phyloP scores from a whole-genome alignment of 208 protist species.

The Lotmaria passim region DNA sequence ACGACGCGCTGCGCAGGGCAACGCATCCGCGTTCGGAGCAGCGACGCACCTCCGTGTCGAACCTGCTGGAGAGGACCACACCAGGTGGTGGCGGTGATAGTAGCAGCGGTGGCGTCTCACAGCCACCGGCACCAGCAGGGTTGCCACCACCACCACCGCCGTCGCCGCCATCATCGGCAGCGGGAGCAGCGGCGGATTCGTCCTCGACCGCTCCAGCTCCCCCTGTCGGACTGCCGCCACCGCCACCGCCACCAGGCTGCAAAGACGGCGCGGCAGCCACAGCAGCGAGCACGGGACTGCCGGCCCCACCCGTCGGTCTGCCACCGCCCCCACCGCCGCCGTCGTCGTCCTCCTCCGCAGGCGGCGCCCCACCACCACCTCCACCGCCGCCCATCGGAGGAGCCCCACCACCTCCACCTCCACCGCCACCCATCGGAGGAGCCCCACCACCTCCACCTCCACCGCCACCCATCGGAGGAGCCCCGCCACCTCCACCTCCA shows the following conservation, averaged over 20 bases:
- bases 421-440: constrained; percentile 5
- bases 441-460: constrained; percentile 3
- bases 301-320: neutral
- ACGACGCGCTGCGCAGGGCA: constrained; percentile 19
- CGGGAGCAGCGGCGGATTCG: too few species aligned
- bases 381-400: constrained; percentile 8
- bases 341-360: neutral
- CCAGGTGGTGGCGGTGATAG: neutral
- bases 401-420: neutral
- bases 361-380: constrained; percentile 25
- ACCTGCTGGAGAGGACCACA: neutral
- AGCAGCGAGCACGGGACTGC: too few species aligned
- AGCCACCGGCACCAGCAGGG: neutral
- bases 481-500: neutral
- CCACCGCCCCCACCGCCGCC: constrained; percentile 13
- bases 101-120: too few species aligned
- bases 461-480: neutral
- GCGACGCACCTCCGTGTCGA: constrained; percentile 9
- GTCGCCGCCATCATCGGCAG: too few species aligned
- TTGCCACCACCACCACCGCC: neutral
- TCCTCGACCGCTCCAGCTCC: neutral
- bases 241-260: neutral
- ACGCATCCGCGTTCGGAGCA: constrained; percentile 1
- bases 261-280: too few species aligned
- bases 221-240: too few species aligned